These are phyloP conservation scores for Amphichorda felina DNA, from an alignment of 2,329 filamentous ascomycete species.

Conservation along the genomic window DNA sequence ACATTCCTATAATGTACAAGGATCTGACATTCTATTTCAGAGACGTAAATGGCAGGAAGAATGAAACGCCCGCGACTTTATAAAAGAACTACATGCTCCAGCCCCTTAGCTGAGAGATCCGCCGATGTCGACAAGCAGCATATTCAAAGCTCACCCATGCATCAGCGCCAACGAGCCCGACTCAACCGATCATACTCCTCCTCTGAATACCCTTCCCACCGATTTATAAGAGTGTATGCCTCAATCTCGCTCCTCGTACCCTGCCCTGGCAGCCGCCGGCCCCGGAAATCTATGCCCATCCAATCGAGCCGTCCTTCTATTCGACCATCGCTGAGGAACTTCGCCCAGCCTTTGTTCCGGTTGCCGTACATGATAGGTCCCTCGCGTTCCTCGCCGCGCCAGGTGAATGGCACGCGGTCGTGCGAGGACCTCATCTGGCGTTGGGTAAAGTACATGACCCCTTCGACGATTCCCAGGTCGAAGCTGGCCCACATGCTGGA, in stretches of 20 bases:
- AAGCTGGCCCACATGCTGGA: conserved; percentile 32
- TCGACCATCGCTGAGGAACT: conserved; percentile 23
- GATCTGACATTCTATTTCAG: no score
- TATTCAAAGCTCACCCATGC: no score
- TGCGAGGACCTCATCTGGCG: conserved; percentile 19
- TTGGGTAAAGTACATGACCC: conserved; percentile 26
- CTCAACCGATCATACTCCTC: conserved; percentile 14
- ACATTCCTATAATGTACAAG: no score
- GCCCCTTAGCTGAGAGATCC: no score
- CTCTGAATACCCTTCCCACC: conserved; percentile 18
- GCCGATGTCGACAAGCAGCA: no score
- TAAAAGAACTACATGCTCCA: no score
- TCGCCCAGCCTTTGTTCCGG: conserved; percentile 16
- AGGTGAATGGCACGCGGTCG: conserved; percentile 15
- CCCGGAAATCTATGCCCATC: conserved; percentile 15
- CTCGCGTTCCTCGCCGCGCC: conserved; percentile 21
- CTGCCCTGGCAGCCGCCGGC: conserved; percentile 11
- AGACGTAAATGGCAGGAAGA: no score
- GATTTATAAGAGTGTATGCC: conserved; percentile 9
- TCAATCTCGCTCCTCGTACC: conserved; percentile 16
- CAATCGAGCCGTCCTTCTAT: conserved; percentile 18
- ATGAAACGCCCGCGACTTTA: no score
- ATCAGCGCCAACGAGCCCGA: conserved; percentile 7
- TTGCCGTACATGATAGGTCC: conserved; percentile 15
- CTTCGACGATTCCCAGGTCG: conserved; percentile 25